Percentiles rank a stretch among this genome's conserved stretches.
Evolutionary conservation across 768 basidiomycete species (phyloP).

Genomic region (Lactifluus piperatus): DNA sequence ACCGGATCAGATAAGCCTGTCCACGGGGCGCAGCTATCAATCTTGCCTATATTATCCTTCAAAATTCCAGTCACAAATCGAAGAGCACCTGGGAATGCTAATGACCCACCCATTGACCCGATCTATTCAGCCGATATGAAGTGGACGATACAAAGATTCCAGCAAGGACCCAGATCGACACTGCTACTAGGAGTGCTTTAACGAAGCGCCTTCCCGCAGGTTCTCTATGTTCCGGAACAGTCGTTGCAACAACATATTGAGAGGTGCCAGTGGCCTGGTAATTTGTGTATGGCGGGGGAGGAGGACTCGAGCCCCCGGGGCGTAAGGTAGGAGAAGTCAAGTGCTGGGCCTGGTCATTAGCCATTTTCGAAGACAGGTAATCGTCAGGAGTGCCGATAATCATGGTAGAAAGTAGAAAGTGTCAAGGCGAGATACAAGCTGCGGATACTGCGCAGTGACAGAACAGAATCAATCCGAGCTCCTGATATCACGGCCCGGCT

Average conservation of each 20-base stretch:
- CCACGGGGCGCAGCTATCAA: slow-evolving; percentile 1
- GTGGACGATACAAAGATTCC: slow-evolving; percentile 12
- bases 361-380: not conserved
- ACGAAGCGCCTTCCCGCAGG: slow-evolving; percentile 21
- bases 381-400: not conserved
- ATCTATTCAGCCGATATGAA: not conserved
- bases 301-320: not conserved
- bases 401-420: not conserved
- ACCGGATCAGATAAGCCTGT: slow-evolving; percentile 19
- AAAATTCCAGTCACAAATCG: not conserved
- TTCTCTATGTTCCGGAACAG: not conserved
- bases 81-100: slow-evolving; percentile 16
- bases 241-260: not conserved
- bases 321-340: not conserved
- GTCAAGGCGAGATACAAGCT: not conserved
- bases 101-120: slow-evolving; percentile 4
- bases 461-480: no score
- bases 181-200: slow-evolving; percentile 24
- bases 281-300: slow-evolving; percentile 10
- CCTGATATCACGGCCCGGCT: no score
- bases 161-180: slow-evolving; percentile 22
- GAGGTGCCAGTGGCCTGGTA: not conserved
- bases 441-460: not conserved
- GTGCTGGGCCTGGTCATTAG: not conserved
- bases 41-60: not conserved